Conservation (phyloP, 768 basidiomycete genomes). For the Lactarius deliciosus region DNA sequence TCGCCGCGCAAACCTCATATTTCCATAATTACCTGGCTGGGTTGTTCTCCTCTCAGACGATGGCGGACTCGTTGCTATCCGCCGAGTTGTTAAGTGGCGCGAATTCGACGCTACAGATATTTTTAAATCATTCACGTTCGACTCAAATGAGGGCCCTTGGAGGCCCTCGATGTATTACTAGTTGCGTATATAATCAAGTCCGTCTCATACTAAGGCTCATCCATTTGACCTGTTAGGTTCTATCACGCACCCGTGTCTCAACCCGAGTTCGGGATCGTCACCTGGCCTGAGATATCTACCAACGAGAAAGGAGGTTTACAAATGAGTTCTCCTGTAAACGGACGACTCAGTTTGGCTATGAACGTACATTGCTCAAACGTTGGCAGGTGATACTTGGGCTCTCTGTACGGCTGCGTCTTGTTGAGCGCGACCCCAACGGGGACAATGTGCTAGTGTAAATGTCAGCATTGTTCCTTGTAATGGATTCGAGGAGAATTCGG, state of each 20-base stretch:
- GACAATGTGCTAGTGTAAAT: slow-evolving; percentile 40
- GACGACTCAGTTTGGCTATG: neutral
- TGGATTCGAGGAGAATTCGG: neutral
- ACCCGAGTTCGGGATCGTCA: neutral
- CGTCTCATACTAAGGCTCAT: neutral
- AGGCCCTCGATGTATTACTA: too few relatives aligned
- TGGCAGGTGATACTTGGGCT: slow-evolving; percentile 44
- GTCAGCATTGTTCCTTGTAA: neutral
- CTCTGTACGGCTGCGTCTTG: slow-evolving; percentile 52
- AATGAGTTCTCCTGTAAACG: neutral
- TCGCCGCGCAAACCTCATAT: too few relatives aligned
- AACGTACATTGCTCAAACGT: slow-evolving; percentile 51
- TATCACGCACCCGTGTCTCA: too few relatives aligned
- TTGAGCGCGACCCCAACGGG: slow-evolving; percentile 55
- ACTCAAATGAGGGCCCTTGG: too few relatives aligned
- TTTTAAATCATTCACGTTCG: too few relatives aligned
- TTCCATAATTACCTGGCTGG: too few relatives aligned
- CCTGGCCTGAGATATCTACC: neutral
- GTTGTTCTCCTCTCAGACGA: too few relatives aligned
- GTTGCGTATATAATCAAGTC: neutral
- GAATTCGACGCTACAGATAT: too few relatives aligned
- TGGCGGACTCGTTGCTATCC: too few relatives aligned
- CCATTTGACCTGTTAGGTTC: neutral
- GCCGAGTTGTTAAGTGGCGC: too few relatives aligned
- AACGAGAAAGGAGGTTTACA: neutral